These are phyloP conservation scores for Penicillium cosmopolitanum DNA, from an alignment of 495 filamentous ascomycete species.

Conservation along the genomic window DNA sequence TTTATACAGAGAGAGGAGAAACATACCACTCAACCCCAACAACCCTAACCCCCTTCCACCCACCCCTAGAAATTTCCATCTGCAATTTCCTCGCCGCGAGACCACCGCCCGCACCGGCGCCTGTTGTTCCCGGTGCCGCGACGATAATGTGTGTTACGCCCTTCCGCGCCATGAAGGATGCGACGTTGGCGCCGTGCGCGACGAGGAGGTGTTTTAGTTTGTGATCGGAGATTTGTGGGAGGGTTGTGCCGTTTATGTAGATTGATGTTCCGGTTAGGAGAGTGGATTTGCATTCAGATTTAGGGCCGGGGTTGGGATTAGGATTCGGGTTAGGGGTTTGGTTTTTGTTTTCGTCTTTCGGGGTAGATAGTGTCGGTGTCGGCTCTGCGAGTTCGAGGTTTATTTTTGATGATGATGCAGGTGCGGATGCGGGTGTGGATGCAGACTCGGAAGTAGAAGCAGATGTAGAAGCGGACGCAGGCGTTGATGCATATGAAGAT, in stretches of 20 bases:
- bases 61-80: constrained; percentile 70
- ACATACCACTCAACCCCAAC: constrained; percentile 82
- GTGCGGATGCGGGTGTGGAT: not conserved
- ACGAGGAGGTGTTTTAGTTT: constrained; percentile 78
- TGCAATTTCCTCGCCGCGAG: constrained; percentile 81
- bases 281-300: constrained; percentile 6
- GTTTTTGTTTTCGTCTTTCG: not conserved
- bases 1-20: not conserved
- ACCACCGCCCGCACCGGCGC: constrained; percentile 70
- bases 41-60: constrained; percentile 68
- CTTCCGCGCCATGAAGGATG: constrained; percentile 68
- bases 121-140: constrained; percentile 51
- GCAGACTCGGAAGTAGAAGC: not conserved
- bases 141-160: constrained; percentile 88
- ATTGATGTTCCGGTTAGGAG: constrained; percentile 72
- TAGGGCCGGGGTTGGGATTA: not conserved
- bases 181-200: constrained; percentile 69
- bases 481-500: not conserved
- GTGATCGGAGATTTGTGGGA: constrained; percentile 82
- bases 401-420: not conserved
- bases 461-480: not conserved
- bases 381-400: not conserved
- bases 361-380: not conserved
- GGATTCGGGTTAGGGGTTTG: not conserved
- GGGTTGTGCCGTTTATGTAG: constrained; percentile 88